phyloP scores from a whole-genome alignment of 345 rosid genomes.

The Eucalyptus rudis region DNA sequence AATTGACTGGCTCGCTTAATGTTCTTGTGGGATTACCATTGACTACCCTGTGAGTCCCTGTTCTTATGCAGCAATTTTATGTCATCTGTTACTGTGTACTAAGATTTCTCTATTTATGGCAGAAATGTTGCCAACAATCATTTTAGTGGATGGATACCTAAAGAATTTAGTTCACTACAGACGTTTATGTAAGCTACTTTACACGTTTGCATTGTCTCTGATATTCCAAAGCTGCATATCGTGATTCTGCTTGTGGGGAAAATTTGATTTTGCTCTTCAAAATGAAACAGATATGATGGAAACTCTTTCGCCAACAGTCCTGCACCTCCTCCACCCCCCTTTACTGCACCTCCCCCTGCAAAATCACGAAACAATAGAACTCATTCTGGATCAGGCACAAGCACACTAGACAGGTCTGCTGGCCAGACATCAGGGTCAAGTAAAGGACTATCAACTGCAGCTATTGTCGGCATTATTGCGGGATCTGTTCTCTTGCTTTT shows the following conservation, averaged over 20 bases:
- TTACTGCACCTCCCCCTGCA: conserved; percentile 46
- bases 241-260: background rate
- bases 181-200: conserved; percentile 56
- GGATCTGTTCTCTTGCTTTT: conserved; percentile 47
- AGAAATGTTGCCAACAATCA: conserved; percentile 91
- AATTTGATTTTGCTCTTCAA: conserved; percentile 1
- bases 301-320: conserved; percentile 81
- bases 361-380: conserved; percentile 24
- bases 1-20: conserved; percentile 66
- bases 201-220: background rate
- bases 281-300: conserved; percentile 62
- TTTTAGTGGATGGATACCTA: conserved; percentile 88
- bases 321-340: conserved; percentile 62
- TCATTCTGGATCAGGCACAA: conserved; percentile 31
- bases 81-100: background rate
- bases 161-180: conserved; percentile 48
- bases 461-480: conserved; percentile 48
- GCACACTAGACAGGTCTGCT: conserved; percentile 11
- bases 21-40: conserved; percentile 59
- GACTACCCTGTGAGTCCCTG: conserved; percentile 60
- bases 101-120: conserved; percentile 3
- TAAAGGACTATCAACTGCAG: conserved; percentile 46
- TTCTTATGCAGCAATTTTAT: background rate
- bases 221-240: background rate
- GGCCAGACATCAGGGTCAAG: conserved; percentile 31